Percentiles rank a stretch among this genome's conserved stretches.
Evolutionary conservation across 768 basidiomycete genomes (phyloP).

Genomic region (Stropharia rugosoannulata): DNA sequence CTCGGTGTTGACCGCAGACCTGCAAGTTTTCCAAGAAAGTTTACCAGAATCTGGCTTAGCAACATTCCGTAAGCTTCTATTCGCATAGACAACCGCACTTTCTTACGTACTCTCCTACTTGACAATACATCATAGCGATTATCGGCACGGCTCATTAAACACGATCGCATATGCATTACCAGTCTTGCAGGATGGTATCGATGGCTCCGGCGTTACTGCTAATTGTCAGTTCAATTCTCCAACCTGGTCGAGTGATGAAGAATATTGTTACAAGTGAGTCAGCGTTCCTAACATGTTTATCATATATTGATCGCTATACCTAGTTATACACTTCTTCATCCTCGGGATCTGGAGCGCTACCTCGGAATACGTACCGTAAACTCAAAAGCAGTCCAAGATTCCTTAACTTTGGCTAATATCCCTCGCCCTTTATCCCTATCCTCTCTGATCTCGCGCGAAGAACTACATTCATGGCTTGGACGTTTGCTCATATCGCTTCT

Average conservation of each 20-base stretch:
- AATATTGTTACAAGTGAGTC: conserved; percentile 27
- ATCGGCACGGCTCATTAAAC: conserved; percentile 28
- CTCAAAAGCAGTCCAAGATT: conserved; percentile 18
- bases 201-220: conserved; percentile 22
- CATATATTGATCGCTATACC: neutral
- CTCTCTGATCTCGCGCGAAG: conserved; percentile 16
- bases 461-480: conserved; percentile 31
- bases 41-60: conserved; percentile 32
- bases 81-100: neutral
- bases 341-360: conserved; percentile 26
- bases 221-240: conserved; percentile 27
- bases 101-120: neutral
- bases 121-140: conserved; percentile 21
- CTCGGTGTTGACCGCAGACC: conserved; percentile 24
- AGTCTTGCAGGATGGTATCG: conserved; percentile 19
- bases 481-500: conserved; percentile 30
- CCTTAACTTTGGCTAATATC: conserved; percentile 13
- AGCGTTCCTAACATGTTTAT: neutral
- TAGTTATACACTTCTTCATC: conserved; percentile 29
- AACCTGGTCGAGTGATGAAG: conserved; percentile 26
- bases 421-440: conserved; percentile 19
- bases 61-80: conserved; percentile 28
- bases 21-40: conserved; percentile 25
- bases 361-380: conserved; percentile 24
- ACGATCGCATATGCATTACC: conserved; percentile 25